phyloP scores from a whole-genome alignment of 2,329 filamentous ascomycete species.

The Monilinia fructicola region DNA sequence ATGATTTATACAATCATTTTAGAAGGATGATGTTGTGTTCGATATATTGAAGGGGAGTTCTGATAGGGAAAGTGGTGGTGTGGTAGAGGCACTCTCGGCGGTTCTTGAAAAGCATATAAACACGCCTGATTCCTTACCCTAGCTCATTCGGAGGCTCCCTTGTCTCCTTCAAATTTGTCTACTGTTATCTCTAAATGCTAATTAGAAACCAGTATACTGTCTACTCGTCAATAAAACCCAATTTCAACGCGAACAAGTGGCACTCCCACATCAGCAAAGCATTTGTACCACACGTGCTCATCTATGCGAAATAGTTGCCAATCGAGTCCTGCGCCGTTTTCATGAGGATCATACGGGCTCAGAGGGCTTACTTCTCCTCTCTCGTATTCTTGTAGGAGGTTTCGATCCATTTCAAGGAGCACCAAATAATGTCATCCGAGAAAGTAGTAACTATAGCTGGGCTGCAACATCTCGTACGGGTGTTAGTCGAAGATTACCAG shows the following conservation, averaged over 20 bases:
- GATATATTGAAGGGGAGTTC: background rate
- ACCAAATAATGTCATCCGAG: conserved; percentile 62
- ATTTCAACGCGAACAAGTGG: conserved; percentile 75
- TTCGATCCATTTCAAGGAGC: conserved; percentile 87
- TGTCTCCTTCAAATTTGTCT: background rate
- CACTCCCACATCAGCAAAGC: conserved; percentile 75
- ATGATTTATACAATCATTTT: background rate
- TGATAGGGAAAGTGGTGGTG: background rate
- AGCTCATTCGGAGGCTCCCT: background rate
- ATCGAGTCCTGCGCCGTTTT: conserved; percentile 73
- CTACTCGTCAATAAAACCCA: conserved; percentile 78
- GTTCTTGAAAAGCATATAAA: background rate
- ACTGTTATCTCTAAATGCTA: background rate
- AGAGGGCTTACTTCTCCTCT: conserved; percentile 68
- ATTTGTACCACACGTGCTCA: conserved; percentile 76
- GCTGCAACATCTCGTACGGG: conserved; percentile 47
- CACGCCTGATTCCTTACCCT: background rate
- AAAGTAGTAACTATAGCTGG: conserved; percentile 48
- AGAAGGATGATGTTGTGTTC: background rate
- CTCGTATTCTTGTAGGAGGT: conserved; percentile 77
- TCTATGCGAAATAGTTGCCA: conserved; percentile 78
- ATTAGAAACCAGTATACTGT: conserved; percentile 63
- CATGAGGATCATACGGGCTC: conserved; percentile 74
- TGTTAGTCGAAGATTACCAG: conserved; percentile 57
- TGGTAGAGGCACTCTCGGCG: background rate